These are phyloP conservation scores for Luffa acutangula DNA, from an alignment of 306 rosid genomes.

Conservation along the genomic window DNA sequence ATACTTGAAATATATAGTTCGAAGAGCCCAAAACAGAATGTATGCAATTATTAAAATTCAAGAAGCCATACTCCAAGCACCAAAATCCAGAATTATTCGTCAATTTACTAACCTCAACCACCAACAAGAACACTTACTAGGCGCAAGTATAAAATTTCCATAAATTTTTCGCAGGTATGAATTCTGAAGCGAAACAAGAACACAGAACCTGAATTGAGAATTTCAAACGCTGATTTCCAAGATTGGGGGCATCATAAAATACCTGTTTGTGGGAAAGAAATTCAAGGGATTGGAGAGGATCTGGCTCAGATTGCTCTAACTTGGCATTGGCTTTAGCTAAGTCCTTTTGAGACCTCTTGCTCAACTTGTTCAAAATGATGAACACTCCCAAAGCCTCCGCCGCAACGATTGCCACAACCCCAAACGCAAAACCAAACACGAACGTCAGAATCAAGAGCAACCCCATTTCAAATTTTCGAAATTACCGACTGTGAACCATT, in stretches of 20 bases:
- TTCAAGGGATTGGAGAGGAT: conserved; percentile 34
- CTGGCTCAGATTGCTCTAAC: conserved; percentile 17
- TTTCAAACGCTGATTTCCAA: not conserved
- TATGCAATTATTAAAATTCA: not conserved
- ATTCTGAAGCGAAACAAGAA: not conserved
- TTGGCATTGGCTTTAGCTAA: conserved; percentile 12
- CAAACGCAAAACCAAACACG: conserved; percentile 53
- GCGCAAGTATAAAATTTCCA: not conserved
- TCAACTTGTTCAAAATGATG: conserved; percentile 42
- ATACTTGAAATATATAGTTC: not conserved
- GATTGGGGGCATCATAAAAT: not conserved
- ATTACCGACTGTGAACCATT: not conserved
- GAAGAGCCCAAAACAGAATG: not conserved
- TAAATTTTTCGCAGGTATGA: not conserved
- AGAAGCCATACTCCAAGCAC: not conserved
- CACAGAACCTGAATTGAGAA: not conserved
- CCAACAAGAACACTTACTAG: not conserved
- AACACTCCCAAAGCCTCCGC: conserved; percentile 37
- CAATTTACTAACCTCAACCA: not conserved
- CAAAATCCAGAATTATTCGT: not conserved
- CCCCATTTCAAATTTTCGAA: conserved; percentile 5
- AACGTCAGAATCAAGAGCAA: conserved; percentile 25
- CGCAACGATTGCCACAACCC: conserved; percentile 45
- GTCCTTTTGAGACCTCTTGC: conserved; percentile 18
- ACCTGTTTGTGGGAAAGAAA: conserved; percentile 58